Base-by-base conservation (phyloP, 208 protist genomes). In the Acanthamoeba lenticulata region DNA sequence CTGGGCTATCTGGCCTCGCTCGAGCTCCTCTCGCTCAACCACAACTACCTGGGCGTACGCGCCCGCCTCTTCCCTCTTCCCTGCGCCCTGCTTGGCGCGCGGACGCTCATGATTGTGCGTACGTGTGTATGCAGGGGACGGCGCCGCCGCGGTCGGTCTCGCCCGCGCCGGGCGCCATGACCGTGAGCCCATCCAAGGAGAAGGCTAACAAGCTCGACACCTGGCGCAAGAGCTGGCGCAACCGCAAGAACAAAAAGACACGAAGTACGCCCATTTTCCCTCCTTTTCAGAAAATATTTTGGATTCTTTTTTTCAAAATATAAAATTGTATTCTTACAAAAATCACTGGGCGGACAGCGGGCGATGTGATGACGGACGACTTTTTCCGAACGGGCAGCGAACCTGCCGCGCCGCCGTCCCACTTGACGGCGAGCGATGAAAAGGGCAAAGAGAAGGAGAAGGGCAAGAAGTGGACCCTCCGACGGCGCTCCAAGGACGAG, bases 21-120 rank as follows among this genome's bases (percentile, higher is more conserved):
- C 49, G 89, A 93, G 29, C 89, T 93, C 32, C 89, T 93, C 34
- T 93, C 62, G 19, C 60, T 93, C 44, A 93, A 83, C 45, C 62
- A 93, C 44, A 93, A 93, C 72, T 77, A 81, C 49, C 45, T 93
- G 17, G 89, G 72, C 6, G 72, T 83, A 49, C 72, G 13, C 40
- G 24, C 11, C 13, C 19, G 36, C 7, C 21, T 13, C 34, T 40
- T 24, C 21, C 21, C 21, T 11, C 21, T 11, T 21, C 27, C 67
- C 9, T 79, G n/a, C n/a, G n/a, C n/a, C n/a, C n/a, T n/a, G n/a
- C n/a, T n/a, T n/a, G n/a, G n/a, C n/a, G n/a, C n/a, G n/a, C n/a
- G n/a, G n/a, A n/a, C n/a, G n/a, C n/a, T n/a, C n/a, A n/a, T 52
- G 45, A 19, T 5, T 52, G 45, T 52, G 45, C 15, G 45, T 52